phyloP scores from a whole-genome alignment of 768 basidiomycete genomes.

The Leccinum uliginosum region DNA sequence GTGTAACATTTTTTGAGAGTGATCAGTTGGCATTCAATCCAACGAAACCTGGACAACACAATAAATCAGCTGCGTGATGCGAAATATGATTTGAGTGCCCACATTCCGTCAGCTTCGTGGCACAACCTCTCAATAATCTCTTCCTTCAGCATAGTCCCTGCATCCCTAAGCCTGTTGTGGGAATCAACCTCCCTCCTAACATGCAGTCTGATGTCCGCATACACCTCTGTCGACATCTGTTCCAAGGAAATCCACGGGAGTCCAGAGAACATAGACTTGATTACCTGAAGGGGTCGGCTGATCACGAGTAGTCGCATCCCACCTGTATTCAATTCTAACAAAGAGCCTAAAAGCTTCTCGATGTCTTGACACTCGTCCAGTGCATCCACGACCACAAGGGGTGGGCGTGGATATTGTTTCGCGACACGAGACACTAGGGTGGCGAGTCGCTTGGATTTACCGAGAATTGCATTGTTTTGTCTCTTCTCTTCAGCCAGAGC shows the following conservation, averaged over 20 bases:
- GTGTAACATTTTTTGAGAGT: not conserved
- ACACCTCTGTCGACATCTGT: too few relatives aligned
- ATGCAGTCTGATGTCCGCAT: slow-evolving; percentile 11
- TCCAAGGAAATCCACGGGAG: slow-evolving; percentile 7
- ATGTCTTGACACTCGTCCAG: slow-evolving; percentile 16
- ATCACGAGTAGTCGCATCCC: slow-evolving; percentile 5
- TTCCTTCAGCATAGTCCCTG: not conserved
- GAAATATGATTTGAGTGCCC: not conserved
- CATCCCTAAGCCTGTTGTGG: not conserved
- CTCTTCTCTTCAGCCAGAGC: not conserved
- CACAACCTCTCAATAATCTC: slow-evolving; percentile 1
- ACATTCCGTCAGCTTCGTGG: slow-evolving; percentile 11
- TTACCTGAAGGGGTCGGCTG: slow-evolving; percentile 1
- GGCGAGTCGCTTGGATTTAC: not conserved
- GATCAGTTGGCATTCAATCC: not conserved
- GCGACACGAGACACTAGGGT: not conserved
- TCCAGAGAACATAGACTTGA: slow-evolving; percentile 1
- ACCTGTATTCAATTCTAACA: not conserved
- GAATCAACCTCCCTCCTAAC: slow-evolving; percentile 5
- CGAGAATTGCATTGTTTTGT: not conserved
- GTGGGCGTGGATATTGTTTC: not conserved
- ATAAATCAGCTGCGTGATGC: not conserved
- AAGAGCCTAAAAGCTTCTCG: not conserved
- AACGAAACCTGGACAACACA: not conserved
- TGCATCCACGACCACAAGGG: slow-evolving; percentile 9